Evolutionary conservation across 345 rosid species (phyloP).

Genomic region (Mallotus nudiflorus): DNA sequence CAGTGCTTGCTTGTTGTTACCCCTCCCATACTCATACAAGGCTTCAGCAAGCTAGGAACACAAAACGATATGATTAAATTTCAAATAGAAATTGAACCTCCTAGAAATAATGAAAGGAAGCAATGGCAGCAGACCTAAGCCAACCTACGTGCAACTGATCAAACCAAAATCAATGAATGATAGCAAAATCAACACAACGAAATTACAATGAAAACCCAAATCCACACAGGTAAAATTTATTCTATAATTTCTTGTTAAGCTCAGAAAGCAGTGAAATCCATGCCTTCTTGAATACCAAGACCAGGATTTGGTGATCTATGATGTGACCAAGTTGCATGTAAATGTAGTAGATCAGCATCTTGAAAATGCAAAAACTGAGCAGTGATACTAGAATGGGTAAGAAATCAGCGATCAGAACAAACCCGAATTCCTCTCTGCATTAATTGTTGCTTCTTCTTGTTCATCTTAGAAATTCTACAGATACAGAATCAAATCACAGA

Average conservation of each 20-base stretch:
- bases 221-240: neutral
- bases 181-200: neutral
- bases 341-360: conserved; percentile 3
- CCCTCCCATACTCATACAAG: conserved; percentile 58
- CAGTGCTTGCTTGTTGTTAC: conserved; percentile 48
- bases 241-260: neutral
- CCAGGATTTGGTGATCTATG: neutral
- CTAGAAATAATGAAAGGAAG: neutral
- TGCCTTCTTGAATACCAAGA: neutral
- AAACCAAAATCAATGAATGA: neutral
- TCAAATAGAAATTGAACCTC: neutral
- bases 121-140: neutral
- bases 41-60: conserved; percentile 73
- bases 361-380: neutral
- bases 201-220: neutral
- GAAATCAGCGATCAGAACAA: conserved; percentile 31
- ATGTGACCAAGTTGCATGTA: neutral
- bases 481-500: conserved; percentile 17
- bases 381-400: conserved; percentile 3
- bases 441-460: conserved; percentile 68
- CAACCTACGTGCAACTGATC: neutral
- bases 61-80: neutral
- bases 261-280: neutral
- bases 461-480: conserved; percentile 63
- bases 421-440: conserved; percentile 76